Percentiles rank a stretch among this genome's conserved stretches.
Evolutionary conservation across 176 grass and related monocot species (phyloP).

Genomic region (Chloris gayana): DNA sequence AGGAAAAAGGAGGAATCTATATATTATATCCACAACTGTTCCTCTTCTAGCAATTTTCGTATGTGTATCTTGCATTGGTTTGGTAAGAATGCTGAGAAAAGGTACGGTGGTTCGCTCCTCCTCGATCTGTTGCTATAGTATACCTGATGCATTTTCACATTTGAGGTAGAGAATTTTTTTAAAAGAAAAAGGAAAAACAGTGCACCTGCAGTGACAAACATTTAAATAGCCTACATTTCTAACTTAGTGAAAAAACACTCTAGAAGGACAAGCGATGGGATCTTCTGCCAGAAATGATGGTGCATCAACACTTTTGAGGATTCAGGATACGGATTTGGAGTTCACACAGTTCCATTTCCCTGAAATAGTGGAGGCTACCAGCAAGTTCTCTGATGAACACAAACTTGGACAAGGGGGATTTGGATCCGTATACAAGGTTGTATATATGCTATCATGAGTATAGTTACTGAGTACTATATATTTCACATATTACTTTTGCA

Average conservation of each 20-base stretch:
- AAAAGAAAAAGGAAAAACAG: no score
- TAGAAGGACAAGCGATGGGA: not conserved
- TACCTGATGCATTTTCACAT: not conserved
- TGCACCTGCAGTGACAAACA: not conserved
- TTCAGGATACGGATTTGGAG: slow-evolving; percentile 2
- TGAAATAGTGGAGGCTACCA: slow-evolving; percentile 10
- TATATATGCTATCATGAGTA: not conserved
- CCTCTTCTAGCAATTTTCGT: not conserved
- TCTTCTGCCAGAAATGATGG: not conserved
- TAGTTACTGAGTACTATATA: no score
- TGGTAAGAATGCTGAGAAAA: not conserved
- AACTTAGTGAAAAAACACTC: not conserved
- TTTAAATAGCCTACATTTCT: not conserved
- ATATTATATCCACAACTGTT: not conserved
- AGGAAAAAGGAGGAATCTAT: slow-evolving; percentile 1
- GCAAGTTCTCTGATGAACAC: slow-evolving; percentile 8
- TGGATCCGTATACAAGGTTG: slow-evolving; percentile 44
- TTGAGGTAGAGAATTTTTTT: not conserved
- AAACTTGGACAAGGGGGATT: slow-evolving; percentile 41
- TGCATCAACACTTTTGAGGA: not conserved
- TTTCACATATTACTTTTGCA: not conserved
- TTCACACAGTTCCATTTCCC: slow-evolving; percentile 29
- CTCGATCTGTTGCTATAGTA: not conserved
- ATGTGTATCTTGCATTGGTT: not conserved
- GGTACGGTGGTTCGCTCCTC: not conserved